Percentiles rank a stretch among this genome's conserved stretches.
Conservation (phyloP, 2,329 filamentous ascomycete genomes). For the Escovopsis sp. region DNA sequence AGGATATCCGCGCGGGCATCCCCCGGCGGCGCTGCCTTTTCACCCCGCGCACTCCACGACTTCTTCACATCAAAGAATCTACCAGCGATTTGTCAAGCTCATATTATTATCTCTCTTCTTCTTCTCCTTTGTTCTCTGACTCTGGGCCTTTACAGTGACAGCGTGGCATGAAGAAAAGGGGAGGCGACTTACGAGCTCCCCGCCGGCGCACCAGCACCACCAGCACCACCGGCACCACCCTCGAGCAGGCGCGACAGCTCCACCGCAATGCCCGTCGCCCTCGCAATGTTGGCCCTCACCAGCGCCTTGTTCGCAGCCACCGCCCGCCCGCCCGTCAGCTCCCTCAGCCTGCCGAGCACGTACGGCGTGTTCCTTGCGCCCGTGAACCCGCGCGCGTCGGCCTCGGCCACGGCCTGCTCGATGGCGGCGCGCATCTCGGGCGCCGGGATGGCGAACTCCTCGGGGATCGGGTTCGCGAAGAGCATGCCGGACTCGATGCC, state of each 20-base stretch:
- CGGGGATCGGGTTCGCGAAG: conserved; percentile 80
- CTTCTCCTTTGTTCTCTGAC: no score
- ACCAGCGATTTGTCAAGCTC: conserved; percentile 13
- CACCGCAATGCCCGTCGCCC: conserved; percentile 39
- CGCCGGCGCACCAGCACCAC: conserved; percentile 6
- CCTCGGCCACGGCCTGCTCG: conserved; percentile 50
- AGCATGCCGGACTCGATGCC: conserved; percentile 64
- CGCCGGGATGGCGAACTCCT: conserved; percentile 53
- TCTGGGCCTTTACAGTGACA: no score
- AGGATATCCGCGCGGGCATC: conserved; percentile 46
- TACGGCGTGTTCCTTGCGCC: conserved; percentile 77
- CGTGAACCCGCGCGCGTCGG: conserved; percentile 46
- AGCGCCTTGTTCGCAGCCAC: conserved; percentile 59
- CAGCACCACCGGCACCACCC: conserved; percentile 10
- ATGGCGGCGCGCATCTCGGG: conserved; percentile 57
- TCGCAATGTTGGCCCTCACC: conserved; percentile 37
- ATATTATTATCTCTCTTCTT: no score
- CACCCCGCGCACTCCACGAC: conserved; percentile 3
- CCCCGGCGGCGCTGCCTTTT: conserved; percentile 6
- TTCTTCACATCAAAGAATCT: conserved; percentile 7
- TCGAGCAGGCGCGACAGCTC: conserved; percentile 34
- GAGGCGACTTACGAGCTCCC: conserved; percentile 23
- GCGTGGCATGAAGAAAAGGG: conserved; percentile 3
- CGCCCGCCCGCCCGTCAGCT: conserved; percentile 58
- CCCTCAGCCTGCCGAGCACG: conserved; percentile 62